phyloP scores from a whole-genome alignment of 176 grass and related monocot genomes.

The Carex myosuroides region DNA sequence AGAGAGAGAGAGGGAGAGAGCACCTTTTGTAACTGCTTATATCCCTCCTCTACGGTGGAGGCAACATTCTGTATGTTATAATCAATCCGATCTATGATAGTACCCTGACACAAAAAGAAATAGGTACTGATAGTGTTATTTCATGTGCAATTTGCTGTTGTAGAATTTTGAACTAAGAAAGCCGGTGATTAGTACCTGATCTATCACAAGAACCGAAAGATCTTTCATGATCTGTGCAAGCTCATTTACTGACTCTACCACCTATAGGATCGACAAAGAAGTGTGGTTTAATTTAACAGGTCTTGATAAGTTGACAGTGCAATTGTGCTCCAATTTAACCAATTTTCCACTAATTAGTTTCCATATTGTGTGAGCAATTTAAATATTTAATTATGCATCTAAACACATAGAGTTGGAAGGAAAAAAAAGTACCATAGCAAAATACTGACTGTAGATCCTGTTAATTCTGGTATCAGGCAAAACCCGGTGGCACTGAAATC shows the following conservation, averaged over 20 bases:
- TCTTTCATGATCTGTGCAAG: conserved; percentile 99
- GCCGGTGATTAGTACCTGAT: conserved; percentile 55
- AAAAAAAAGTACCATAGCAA: neutral
- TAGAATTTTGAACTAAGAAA: neutral
- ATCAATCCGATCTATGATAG: conserved; percentile 88
- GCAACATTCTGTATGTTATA: conserved; percentile 96
- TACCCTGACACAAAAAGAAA: conserved; percentile 52
- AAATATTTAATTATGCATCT: neutral
- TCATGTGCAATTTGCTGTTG: neutral
- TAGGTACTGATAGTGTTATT: neutral
- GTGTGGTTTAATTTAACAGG: neutral
- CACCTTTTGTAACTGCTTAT: conserved; percentile 89
- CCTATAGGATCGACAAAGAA: conserved; percentile 39
- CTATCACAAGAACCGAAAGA: conserved; percentile 95
- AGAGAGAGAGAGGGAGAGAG: conserved; percentile 3
- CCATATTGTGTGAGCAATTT: neutral
- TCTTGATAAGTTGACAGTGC: neutral
- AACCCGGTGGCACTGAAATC: neutral
- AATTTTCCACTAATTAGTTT: neutral
- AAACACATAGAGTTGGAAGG: neutral
- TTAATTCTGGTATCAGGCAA: neutral
- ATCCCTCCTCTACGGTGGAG: conserved; percentile 77
- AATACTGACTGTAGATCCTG: neutral
- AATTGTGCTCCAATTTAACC: neutral
- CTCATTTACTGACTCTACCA: conserved; percentile 86